Base-by-base conservation (phyloP, 2,329 filamentous ascomycete genomes). In the Fusarium sp. region DNA sequence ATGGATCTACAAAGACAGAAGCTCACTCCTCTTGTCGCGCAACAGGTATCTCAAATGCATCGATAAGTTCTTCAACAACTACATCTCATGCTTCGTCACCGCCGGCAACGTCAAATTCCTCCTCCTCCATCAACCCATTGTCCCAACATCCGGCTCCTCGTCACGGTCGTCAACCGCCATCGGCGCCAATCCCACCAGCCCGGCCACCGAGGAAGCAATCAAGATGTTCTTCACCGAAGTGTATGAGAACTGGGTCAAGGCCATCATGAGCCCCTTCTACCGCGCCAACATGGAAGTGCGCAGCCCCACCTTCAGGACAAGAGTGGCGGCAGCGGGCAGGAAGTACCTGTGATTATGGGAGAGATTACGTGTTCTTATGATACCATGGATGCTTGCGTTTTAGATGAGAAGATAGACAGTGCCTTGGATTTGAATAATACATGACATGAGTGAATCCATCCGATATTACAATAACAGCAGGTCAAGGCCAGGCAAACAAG, bases 221-320 rank as follows among this genome's bases (percentile, higher is more conserved):
- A 92, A 94, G 81, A 94, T 94, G 83, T 99, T 98, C 85, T 98
- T 99, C 85, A 88, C 89, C 18, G 96, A 99, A 81, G 93, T 98
- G 14, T 98, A 98, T 84, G 96, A 99, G 84, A 94, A 92, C 76
- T 99, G 96, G 92, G 90, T 98, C 74, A 99, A 99, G 88, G 94
- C 95, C 14, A 91, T 95, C 67, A 98, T 99, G 96, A 98, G 91
- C 80, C 96, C 96, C 0, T 99, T 99, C 82, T 98, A 98, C 85
- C 88, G 89, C 63, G 90, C 93, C 64, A 96, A 97, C 74, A 93
- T 93, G 88, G 92, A 94, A 77, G 92, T 99, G 62, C 91, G 89
- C 80, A 98, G 95, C 83, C 93, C 94, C 0, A 89, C 98, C 2
- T 99, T 99, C 82, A 89, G 94, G 75, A 87, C 90, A 65, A 90